These are phyloP conservation scores for Zanthoxylum bungeanum DNA, from an alignment of 345 rosid genomes.

Conservation along the genomic window DNA sequence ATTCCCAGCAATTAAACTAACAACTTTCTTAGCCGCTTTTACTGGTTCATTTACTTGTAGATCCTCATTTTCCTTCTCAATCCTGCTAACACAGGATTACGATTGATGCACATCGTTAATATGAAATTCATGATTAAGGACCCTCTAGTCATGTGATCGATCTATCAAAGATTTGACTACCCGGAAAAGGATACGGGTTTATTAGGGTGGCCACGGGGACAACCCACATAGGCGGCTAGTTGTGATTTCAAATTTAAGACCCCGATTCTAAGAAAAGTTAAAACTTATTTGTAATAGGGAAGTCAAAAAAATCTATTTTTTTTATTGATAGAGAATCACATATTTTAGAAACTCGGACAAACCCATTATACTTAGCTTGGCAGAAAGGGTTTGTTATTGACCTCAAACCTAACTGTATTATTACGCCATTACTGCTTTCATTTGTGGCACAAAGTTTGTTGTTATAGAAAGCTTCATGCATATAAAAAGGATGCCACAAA, in stretches of 20 bases:
- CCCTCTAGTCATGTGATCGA: not conserved
- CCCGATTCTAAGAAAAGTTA: too few species aligned
- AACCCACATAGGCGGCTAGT: too few species aligned
- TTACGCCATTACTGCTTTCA: not conserved
- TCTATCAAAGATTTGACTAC: not conserved
- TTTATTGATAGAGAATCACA: too few species aligned
- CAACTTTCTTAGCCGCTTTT: slow-evolving; percentile 8
- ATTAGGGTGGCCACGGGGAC: too few species aligned
- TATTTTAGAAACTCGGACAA: too few species aligned
- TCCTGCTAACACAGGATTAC: too few species aligned
- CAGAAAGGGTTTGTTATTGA: not conserved
- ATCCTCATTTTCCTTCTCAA: not conserved
- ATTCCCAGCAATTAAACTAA: slow-evolving; percentile 5
- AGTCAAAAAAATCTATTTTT: too few species aligned
- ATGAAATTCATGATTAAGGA: not conserved
- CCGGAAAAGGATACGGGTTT: too few species aligned
- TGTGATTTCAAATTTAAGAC: too few species aligned
- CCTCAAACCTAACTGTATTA: not conserved
- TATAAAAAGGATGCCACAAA: not conserved
- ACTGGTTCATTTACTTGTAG: not conserved
- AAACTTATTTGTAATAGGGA: too few species aligned
- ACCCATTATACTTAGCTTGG: too few species aligned
- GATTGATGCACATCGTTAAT: not conserved
- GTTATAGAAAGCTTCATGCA: not conserved
- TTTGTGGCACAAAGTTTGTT: not conserved